A percentile compares a stretch with the other conserved stretches of the same genome.
These are phyloP conservation scores for Anthracocystis walkeri DNA, from an alignment of 1,284 basidiomycete species.

Conservation along the genomic window DNA sequence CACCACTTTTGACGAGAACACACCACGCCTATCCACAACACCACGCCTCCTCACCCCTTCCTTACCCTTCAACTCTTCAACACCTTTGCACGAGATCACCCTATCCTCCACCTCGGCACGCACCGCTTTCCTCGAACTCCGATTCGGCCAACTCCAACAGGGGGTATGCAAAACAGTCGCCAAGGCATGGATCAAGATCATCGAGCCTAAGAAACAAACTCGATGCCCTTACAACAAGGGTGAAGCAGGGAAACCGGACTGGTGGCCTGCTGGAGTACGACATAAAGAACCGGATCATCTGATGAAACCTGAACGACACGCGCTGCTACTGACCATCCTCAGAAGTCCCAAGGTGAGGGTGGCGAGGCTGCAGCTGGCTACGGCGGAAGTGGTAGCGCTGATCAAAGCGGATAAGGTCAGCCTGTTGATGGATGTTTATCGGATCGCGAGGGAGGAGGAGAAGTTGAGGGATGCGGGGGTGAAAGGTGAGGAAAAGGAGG, in stretches of 20 bases:
- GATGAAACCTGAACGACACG: conserved; percentile 71
- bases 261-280: conserved; percentile 73
- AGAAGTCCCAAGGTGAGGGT: conserved; percentile 70
- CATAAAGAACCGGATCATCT: conserved; percentile 74
- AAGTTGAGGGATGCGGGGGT: conserved; percentile 49
- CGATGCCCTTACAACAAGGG: conserved; percentile 73
- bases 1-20: conserved; percentile 8
- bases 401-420: conserved; percentile 72
- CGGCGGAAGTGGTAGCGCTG: conserved; percentile 71
- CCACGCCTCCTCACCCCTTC: conserved; percentile 15
- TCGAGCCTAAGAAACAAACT: conserved; percentile 74
- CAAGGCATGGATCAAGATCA: conserved; percentile 71
- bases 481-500: conserved; percentile 51
- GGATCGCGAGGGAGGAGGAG: conserved; percentile 71
- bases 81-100: conserved; percentile 17
- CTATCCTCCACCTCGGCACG: conserved; percentile 44
- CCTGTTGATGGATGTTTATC: conserved; percentile 72
- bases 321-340: conserved; percentile 71
- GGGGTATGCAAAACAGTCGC: conserved; percentile 73
- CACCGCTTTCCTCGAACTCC: conserved; percentile 65
- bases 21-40: conserved; percentile 25
- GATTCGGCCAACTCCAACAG: conserved; percentile 71
- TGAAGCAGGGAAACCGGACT: conserved; percentile 72
- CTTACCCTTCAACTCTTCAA: conserved; percentile 1
- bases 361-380: conserved; percentile 72